These are phyloP conservation scores for Dryas alaskensis DNA, from an alignment of 306 rosid species.

Conservation along the genomic window DNA sequence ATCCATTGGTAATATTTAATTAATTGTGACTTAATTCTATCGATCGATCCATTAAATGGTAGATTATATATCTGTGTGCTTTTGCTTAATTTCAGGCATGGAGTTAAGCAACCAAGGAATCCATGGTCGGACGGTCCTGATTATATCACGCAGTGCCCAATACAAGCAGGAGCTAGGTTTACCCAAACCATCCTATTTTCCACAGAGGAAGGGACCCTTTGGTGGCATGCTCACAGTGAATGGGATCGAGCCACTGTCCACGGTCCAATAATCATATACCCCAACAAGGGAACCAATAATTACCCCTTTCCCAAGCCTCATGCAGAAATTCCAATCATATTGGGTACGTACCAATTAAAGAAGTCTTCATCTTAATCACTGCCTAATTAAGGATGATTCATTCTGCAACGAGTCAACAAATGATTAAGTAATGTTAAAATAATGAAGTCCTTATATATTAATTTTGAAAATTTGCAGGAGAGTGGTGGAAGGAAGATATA, in stretches of 20 bases:
- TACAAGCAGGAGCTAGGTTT: slow-evolving; percentile 36
- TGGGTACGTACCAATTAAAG: slow-evolving; percentile 26
- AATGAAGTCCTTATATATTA: not conserved
- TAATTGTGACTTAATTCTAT: too few species aligned
- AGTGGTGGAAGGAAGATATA: slow-evolving; percentile 34
- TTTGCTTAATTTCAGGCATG: slow-evolving; percentile 36
- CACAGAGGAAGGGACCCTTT: slow-evolving; percentile 50
- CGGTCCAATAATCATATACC: slow-evolving; percentile 46
- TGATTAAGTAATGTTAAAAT: too few species aligned
- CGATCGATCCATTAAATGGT: too few species aligned
- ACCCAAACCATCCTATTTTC: slow-evolving; percentile 41
- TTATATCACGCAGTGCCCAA: slow-evolving; percentile 53
- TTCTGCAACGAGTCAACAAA: too few species aligned
- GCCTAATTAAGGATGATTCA: too few species aligned
- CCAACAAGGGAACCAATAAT: slow-evolving; percentile 7
- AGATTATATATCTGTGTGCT: not conserved
- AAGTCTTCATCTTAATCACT: too few species aligned
- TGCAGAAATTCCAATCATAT: slow-evolving; percentile 41
- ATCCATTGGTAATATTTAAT: slow-evolving; percentile 45
- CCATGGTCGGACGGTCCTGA: slow-evolving; percentile 54
- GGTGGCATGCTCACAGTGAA: slow-evolving; percentile 77
- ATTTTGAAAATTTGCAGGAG: slow-evolving; percentile 15
- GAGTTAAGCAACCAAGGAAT: slow-evolving; percentile 42
- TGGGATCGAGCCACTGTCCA: slow-evolving; percentile 65
- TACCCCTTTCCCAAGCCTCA: slow-evolving; percentile 45